A percentile compares a stretch with the other conserved stretches of the same genome.
Evolutionary conservation across 257 asterid genomes (phyloP).

Genomic region (Lantana camara): DNA sequence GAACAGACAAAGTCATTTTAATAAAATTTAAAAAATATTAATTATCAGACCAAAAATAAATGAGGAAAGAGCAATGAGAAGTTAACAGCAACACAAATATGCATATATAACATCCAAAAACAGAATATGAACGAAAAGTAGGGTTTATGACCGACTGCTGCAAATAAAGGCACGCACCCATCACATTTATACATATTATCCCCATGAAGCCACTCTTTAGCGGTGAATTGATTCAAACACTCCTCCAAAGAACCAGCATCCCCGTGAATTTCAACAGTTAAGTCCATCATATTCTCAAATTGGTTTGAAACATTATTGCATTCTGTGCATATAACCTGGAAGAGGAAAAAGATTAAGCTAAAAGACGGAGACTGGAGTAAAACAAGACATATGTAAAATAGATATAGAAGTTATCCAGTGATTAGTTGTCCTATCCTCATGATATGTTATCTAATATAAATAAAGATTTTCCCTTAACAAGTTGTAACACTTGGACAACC

Average conservation of each 20-base stretch:
- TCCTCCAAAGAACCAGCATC: conserved; percentile 94
- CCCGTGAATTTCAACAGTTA: conserved; percentile 98
- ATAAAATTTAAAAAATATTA: background rate
- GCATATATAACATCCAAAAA: no score
- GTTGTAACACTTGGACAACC: background rate
- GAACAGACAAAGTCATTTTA: background rate
- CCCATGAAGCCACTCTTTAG: conserved; percentile 90
- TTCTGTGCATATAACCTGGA: conserved; percentile 88
- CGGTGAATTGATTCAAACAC: conserved; percentile 96
- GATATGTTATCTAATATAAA: background rate
- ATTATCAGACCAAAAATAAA: background rate
- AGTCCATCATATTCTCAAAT: conserved; percentile 97
- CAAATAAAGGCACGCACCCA: conserved; percentile 52
- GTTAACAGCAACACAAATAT: no score
- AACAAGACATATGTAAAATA: conserved; percentile 4
- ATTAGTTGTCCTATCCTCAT: background rate
- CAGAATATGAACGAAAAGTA: conserved; percentile 3
- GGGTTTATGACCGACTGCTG: conserved; percentile 13
- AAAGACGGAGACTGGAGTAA: conserved; percentile 5
- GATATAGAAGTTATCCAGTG: background rate
- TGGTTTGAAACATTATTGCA: conserved; percentile 88
- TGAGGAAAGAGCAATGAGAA: no score
- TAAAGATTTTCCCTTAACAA: background rate
- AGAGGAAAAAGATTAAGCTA: conserved; percentile 21
- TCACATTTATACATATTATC: conserved; percentile 99